Percentiles rank a stretch among this genome's conserved stretches.
These are phyloP conservation scores for Rhynchosporium agropyri DNA, from an alignment of 2,329 filamentous ascomycete genomes.

Conservation along the genomic window DNA sequence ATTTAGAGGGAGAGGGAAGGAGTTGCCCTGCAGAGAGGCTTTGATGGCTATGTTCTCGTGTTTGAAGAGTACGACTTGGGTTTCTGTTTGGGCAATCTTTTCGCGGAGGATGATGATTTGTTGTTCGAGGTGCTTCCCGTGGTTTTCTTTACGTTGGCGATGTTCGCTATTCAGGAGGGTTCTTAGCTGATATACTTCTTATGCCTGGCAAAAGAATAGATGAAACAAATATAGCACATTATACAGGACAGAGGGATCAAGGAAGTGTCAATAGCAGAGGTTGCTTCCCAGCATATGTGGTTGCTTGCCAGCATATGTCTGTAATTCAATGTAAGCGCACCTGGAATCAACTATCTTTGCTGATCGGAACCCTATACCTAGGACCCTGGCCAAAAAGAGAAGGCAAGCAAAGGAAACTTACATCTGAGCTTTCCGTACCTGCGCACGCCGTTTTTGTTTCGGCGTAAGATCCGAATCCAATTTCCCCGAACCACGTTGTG, in stretches of 20 bases:
- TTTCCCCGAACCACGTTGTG: not conserved
- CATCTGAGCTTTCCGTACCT: conserved; percentile 41
- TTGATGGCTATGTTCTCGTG: conserved; percentile 36
- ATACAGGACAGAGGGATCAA: not conserved
- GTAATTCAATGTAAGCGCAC: too few relatives aligned
- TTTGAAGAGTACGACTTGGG: conserved; percentile 25
- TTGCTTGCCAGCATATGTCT: too few relatives aligned
- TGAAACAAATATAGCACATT: not conserved
- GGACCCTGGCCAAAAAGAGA: not conserved
- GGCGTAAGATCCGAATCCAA: conserved; percentile 23
- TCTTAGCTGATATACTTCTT: conserved; percentile 4
- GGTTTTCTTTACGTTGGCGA: conserved; percentile 39
- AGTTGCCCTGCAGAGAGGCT: conserved; percentile 22
- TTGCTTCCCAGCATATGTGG: too few relatives aligned
- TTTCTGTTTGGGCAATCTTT: conserved; percentile 34
- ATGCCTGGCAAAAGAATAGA: not conserved
- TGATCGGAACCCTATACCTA: too few relatives aligned
- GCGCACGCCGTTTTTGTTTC: conserved; percentile 37
- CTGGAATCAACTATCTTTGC: too few relatives aligned
- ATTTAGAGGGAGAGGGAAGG: conserved; percentile 19
- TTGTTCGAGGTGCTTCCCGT: conserved; percentile 39
- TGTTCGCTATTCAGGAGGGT: conserved; percentile 32
- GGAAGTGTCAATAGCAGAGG: too few relatives aligned
- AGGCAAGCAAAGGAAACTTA: conserved; percentile 18
- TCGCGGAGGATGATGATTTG: conserved; percentile 37